Evolutionary conservation across 345 rosid species (phyloP), one percentile per base, ranked within the genome.

Genomic region (Passiflora organensis): DNA sequence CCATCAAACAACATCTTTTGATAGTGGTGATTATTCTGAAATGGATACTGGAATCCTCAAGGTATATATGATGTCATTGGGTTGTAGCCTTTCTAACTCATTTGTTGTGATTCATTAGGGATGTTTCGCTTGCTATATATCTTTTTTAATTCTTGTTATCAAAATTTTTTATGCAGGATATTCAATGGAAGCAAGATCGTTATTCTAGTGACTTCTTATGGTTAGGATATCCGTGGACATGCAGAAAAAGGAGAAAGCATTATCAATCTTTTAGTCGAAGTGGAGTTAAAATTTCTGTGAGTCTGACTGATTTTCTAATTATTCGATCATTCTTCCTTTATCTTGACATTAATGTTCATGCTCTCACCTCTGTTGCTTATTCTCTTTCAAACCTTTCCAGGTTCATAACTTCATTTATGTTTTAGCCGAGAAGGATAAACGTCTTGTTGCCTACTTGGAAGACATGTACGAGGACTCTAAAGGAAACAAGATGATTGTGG

Each of bases 381-480:
- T 13, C 17, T 55, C 19, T 0, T 43, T n/a, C 14, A 78, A 51
- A 51, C 47, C 23, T 6, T 76, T 64, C 43, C 70, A 89, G 97
- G 82, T 82, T 41, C 72, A 84, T 24, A 72, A 78, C 66, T 89
- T 89, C 63, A 89, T 86, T 4, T 86, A 69, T 63, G 89, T 89
- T 63, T 75, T 86, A 49, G 89, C 82, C 0, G 97, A 89, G 82
- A 80, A 84, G 58, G 58, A 66, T 59, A 78, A 78, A 68, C 75
- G 80, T 22, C 95, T 82, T 62, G 71, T 86, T 79, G 97, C 95
- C 13, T 76, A 82, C 77, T 49, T 89, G 73, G 87, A 84, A 45
- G 95, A 86, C 72, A 82, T 89, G 67, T 89, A 79, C 0, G 97
- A 89, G 67, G 87, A 89, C 62, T 70, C 80, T 12, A 82, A 63